These are phyloP conservation scores for Lentinula sp. DNA, from an alignment of 768 basidiomycete species.

Conservation along the genomic window DNA sequence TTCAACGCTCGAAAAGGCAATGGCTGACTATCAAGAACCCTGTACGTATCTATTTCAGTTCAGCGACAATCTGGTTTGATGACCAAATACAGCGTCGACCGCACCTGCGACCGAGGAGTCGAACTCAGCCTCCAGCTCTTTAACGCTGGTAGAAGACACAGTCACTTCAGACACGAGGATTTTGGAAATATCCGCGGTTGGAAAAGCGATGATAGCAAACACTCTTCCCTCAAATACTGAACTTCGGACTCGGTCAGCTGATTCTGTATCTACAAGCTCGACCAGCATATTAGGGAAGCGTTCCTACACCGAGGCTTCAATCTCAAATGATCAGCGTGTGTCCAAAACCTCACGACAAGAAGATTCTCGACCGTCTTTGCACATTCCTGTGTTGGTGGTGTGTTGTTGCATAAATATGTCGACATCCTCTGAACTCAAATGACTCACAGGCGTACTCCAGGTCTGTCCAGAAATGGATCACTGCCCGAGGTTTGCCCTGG, in stretches of 20 bases:
- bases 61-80: background rate
- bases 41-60: background rate
- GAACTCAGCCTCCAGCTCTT: background rate
- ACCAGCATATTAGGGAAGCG: background rate
- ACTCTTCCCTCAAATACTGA: background rate
- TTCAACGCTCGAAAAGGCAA: background rate
- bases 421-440: background rate
- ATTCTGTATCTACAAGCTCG: background rate
- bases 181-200: background rate
- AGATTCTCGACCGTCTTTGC: background rate
- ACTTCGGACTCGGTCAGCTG: background rate
- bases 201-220: background rate
- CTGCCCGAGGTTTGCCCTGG: constrained; percentile 14
- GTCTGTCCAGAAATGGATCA: background rate
- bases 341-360: background rate
- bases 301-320: background rate
- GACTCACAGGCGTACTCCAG: background rate
- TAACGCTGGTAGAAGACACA: background rate
- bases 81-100: background rate
- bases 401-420: background rate
- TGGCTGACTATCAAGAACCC: background rate
- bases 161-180: background rate
- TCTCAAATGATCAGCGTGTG: background rate
- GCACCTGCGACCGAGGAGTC: background rate
- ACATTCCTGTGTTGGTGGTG: background rate